Conservation (phyloP, 371 early-diverging fungal genomes). For the Fennellomyces sp. region DNA sequence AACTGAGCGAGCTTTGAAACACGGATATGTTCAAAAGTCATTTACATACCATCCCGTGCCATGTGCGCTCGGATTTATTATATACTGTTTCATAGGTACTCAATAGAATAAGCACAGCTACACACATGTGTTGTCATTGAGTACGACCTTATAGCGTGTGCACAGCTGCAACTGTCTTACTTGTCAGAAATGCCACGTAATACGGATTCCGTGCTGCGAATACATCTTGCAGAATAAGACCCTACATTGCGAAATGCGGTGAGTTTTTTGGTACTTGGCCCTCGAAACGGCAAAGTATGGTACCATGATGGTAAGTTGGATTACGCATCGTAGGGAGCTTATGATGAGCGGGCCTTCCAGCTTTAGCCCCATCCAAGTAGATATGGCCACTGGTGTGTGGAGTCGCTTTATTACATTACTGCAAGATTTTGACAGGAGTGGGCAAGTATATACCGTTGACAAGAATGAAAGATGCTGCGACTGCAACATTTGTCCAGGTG, state of each 20-base stretch:
- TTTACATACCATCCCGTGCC: conserved; percentile 51
- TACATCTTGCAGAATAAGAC: conserved; percentile 59
- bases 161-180: conserved; percentile 26
- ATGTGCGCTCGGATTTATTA: conserved; percentile 51
- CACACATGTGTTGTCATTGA: background rate
- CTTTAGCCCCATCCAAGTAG: conserved; percentile 56
- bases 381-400: conserved; percentile 48
- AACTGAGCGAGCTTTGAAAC: background rate
- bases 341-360: conserved; percentile 61
- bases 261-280: background rate
- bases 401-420: background rate
- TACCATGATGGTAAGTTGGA: conserved; percentile 69
- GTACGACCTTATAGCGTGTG: background rate
- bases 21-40: background rate
- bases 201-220: conserved; percentile 56
- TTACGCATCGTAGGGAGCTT: conserved; percentile 59
- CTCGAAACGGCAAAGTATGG: no score
- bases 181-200: conserved; percentile 55
- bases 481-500: conserved; percentile 51
- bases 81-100: conserved; percentile 58
- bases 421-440: background rate
- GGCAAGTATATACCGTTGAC: conserved; percentile 56
- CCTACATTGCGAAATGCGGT: conserved; percentile 25
- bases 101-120: conserved; percentile 42
- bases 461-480: conserved; percentile 51